Percentiles rank a stretch among this genome's conserved stretches.
phyloP scores from a whole-genome alignment of 192 early-diverging fungal species.

The Helicostylum pulchrum region DNA sequence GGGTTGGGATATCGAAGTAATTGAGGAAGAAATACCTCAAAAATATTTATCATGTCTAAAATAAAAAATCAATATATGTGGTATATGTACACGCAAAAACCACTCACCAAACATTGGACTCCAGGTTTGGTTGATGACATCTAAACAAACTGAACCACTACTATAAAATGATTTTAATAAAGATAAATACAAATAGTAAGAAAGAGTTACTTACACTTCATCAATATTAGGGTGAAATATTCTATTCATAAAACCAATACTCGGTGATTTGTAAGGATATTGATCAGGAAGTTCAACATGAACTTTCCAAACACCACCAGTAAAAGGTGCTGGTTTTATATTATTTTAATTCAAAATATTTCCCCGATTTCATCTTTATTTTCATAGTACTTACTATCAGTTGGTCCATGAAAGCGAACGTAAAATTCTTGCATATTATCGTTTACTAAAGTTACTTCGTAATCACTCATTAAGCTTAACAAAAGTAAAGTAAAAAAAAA shows the following conservation, averaged over 20 bases:
- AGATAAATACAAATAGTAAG: not conserved
- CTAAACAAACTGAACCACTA: slow-evolving; percentile 97
- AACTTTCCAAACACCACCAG: slow-evolving; percentile 93
- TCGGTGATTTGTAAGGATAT: slow-evolving; percentile 98
- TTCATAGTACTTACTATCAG: slow-evolving; percentile 74
- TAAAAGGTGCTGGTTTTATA: slow-evolving; percentile 71
- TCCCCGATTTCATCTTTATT: not conserved
- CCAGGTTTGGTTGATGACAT: slow-evolving; percentile 99
- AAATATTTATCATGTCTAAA: slow-evolving; percentile 98
- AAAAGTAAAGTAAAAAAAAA: not conserved
- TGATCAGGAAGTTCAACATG: slow-evolving; percentile 99
- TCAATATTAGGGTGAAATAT: slow-evolving; percentile 99
- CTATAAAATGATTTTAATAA: slow-evolving; percentile 39
- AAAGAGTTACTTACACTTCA: slow-evolving; percentile 68
- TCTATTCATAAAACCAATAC: slow-evolving; percentile 99
- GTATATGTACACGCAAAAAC: no score
- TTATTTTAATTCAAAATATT: not conserved
- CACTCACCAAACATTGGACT: slow-evolving; percentile 99
- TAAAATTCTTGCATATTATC: slow-evolving; percentile 99
- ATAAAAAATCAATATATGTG: no score
- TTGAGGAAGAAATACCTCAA: slow-evolving; percentile 98
- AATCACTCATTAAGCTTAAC: slow-evolving; percentile 95
- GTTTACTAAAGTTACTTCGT: slow-evolving; percentile 97
- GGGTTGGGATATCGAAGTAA: slow-evolving; percentile 97
- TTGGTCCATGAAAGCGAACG: slow-evolving; percentile 88